phyloP scores from a whole-genome alignment of 163 green algal genomes.

The Chlamydomonas reinhardtii region DNA sequence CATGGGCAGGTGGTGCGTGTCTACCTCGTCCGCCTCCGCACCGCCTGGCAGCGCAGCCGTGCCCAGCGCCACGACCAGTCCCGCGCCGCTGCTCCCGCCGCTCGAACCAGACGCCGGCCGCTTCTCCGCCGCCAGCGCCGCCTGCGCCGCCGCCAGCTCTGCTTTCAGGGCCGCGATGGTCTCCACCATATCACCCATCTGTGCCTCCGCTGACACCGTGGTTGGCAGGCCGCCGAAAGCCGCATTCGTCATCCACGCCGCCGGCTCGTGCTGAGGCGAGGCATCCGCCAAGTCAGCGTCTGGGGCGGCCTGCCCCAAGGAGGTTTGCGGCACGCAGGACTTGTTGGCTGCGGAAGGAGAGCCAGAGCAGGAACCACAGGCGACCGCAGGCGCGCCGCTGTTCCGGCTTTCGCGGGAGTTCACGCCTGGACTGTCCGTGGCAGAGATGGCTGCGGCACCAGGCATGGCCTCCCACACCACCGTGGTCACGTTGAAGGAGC shows the following conservation, averaged over 20 bases:
- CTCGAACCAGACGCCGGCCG: neutral
- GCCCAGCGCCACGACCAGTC: neutral
- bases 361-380: neutral
- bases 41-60: no score
- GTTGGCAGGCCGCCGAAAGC: neutral
- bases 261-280: neutral
- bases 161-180: constrained; percentile 6
- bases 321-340: no score
- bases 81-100: neutral
- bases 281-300: no score
- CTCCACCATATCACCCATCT: neutral
- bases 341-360: neutral
- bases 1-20: no score
- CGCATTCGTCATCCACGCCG: constrained; percentile 10
- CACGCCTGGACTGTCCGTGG: no score
- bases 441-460: neutral
- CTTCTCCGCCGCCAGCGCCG: neutral
- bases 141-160: constrained; percentile 10
- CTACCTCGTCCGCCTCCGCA: no score
- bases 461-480: neutral
- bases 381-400: neutral
- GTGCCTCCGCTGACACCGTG: neutral
- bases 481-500: neutral
- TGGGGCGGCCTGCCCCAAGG: no score
- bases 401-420: neutral